Conservation (phyloP, 352 stramenopile genomes). For the Phytophthora foliorum region DNA sequence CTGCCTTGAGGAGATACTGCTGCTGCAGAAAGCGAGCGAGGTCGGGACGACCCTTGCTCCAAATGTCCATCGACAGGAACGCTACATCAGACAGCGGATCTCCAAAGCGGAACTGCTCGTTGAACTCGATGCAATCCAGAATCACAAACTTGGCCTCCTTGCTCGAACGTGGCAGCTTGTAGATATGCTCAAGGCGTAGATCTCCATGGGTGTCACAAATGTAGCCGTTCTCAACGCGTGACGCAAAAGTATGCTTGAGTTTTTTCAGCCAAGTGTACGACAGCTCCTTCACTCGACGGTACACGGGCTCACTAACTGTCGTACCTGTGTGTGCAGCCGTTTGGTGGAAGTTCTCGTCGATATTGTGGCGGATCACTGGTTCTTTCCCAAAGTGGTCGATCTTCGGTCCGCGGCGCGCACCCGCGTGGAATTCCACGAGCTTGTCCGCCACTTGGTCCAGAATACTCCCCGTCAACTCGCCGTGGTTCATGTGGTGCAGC, state of each 20-base stretch:
- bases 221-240: slow-evolving; percentile 63
- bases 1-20: slow-evolving; percentile 63
- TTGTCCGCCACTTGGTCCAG: slow-evolving; percentile 53
- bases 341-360: slow-evolving; percentile 82
- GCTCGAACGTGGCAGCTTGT: slow-evolving; percentile 41
- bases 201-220: slow-evolving; percentile 79
- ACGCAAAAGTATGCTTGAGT: slow-evolving; percentile 47
- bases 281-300: slow-evolving; percentile 60
- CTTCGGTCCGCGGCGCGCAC: slow-evolving; percentile 56
- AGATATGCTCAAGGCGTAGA: slow-evolving; percentile 74
- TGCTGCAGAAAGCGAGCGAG: slow-evolving; percentile 59
- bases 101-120: slow-evolving; percentile 80
- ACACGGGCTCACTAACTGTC: slow-evolving; percentile 58
- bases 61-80: slow-evolving; percentile 81
- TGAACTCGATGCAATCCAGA: slow-evolving; percentile 85
- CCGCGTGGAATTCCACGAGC: slow-evolving; percentile 65
- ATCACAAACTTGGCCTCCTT: slow-evolving; percentile 46
- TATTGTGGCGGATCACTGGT: slow-evolving; percentile 61
- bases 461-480: slow-evolving; percentile 42
- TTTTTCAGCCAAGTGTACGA: slow-evolving; percentile 61
- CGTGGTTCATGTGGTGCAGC: slow-evolving; percentile 47
- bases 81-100: slow-evolving; percentile 73
- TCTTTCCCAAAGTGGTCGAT: slow-evolving; percentile 74
- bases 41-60: slow-evolving; percentile 62
- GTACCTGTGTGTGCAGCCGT: slow-evolving; percentile 55